A percentile compares a stretch with the other conserved stretches of the same genome.
phyloP scores from a whole-genome alignment of 1,284 basidiomycete genomes.

The Volvariella volvacea region DNA sequence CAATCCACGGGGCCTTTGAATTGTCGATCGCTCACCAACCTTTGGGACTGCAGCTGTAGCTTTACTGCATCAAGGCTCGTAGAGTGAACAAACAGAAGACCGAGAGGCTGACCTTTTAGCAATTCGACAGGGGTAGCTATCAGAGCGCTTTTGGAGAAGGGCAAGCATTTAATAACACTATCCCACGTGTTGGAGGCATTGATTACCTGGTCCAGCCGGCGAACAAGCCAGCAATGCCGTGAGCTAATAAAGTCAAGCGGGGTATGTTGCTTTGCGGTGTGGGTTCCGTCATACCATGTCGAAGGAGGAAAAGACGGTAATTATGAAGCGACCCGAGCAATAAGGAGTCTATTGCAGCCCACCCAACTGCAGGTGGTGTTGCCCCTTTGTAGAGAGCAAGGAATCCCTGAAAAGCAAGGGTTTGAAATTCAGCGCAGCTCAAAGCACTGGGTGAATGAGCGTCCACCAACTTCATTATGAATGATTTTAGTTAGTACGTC shows the following conservation, averaged over 20 bases:
- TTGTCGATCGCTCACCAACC: conserved; percentile 43
- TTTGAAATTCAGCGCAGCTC: background rate
- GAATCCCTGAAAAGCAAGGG: conserved; percentile 29
- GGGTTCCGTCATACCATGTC: conserved; percentile 46
- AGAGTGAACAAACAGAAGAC: conserved; percentile 2
- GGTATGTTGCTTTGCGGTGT: conserved; percentile 34
- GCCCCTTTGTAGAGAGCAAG: conserved; percentile 66
- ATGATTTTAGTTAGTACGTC: conserved; percentile 62
- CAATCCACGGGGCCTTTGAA: conserved; percentile 65
- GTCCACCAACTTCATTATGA: conserved; percentile 48
- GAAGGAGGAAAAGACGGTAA: conserved; percentile 58
- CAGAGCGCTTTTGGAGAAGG: conserved; percentile 36
- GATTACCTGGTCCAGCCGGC: conserved; percentile 69
- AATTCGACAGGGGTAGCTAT: conserved; percentile 71
- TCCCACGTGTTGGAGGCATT: conserved; percentile 2
- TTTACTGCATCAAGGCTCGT: conserved; percentile 42
- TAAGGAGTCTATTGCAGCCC: conserved; percentile 72
- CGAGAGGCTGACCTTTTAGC: conserved; percentile 46
- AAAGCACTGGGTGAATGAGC: background rate
- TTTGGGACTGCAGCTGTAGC: conserved; percentile 68
- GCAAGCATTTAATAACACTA: conserved; percentile 3
- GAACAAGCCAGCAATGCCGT: conserved; percentile 65
- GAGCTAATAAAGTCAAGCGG: conserved; percentile 51
- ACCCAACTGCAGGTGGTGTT: conserved; percentile 70
- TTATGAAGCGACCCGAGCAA: conserved; percentile 73